phyloP scores from a whole-genome alignment of 139 green algal genomes.

The Eudorina sp. region DNA sequence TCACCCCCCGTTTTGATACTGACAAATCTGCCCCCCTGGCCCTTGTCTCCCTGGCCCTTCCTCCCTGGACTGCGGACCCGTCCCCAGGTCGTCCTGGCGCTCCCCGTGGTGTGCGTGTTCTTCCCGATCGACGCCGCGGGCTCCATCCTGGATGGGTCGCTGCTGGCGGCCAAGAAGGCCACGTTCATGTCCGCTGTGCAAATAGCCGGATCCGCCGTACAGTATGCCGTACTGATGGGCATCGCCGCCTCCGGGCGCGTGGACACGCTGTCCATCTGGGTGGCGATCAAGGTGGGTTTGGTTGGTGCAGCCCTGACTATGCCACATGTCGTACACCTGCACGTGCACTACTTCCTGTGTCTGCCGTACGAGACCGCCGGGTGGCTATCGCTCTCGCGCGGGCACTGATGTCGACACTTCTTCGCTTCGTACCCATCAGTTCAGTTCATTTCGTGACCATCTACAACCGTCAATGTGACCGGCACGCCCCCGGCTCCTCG shows the following conservation, averaged over 20 bases:
- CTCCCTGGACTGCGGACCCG: not conserved
- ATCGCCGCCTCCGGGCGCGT: slow-evolving; percentile 46
- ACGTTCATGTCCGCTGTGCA: slow-evolving; percentile 59
- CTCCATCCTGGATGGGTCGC: slow-evolving; percentile 67
- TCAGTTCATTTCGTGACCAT: not conserved
- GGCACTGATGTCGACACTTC: not conserved
- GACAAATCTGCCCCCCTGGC: too few relatives aligned
- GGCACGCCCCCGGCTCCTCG: too few relatives aligned
- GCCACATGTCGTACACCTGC: not conserved
- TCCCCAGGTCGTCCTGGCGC: slow-evolving; percentile 51
- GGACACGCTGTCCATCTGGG: slow-evolving; percentile 54
- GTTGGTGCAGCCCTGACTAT: not conserved
- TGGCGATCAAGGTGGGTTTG: slow-evolving; percentile 42
- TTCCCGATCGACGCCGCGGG: slow-evolving; percentile 67
- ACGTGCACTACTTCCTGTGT: too few relatives aligned
- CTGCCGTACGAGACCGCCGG: not conserved
- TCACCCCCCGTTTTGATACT: too few relatives aligned
- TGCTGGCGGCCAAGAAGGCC: slow-evolving; percentile 71
- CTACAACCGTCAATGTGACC: not conserved
- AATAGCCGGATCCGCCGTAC: slow-evolving; percentile 39
- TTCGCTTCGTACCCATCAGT: not conserved
- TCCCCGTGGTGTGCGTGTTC: slow-evolving; percentile 62
- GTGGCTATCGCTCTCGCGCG: not conserved
- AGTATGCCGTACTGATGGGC: slow-evolving; percentile 57
- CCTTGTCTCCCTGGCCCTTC: not conserved